These are phyloP conservation scores for Circinella minor DNA, from an alignment of 371 early-diverging fungal genomes.

Conservation along the genomic window DNA sequence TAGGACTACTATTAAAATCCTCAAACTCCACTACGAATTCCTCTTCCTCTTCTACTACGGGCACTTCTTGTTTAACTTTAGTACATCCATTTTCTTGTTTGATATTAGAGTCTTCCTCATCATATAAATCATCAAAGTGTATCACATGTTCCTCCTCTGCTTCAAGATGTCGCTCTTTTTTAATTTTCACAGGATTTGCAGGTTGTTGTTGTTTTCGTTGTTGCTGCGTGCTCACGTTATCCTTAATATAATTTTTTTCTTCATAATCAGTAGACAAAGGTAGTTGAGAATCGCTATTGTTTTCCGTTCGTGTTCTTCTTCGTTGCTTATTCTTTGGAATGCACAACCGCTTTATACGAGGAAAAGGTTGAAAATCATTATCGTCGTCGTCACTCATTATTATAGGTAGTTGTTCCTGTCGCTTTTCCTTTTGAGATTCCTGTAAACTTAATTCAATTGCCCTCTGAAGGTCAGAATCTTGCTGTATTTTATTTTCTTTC, in stretches of 20 bases:
- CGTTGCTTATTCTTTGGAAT: neutral
- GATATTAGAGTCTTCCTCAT: neutral
- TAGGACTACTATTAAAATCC: neutral
- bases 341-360: neutral
- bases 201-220: neutral
- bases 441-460: neutral
- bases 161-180: neutral
- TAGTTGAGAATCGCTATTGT: neutral
- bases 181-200: neutral
- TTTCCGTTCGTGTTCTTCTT: neutral
- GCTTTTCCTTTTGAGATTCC: neutral
- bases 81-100: neutral
- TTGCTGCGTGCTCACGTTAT: too few relatives aligned
- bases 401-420: neutral
- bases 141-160: neutral
- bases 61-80: neutral
- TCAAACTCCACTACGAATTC: neutral
- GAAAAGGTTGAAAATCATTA: conserved; percentile 4
- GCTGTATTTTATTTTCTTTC: neutral
- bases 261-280: too few relatives aligned
- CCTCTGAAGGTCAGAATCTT: neutral
- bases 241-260: too few relatives aligned
- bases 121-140: neutral
- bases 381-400: conserved; percentile 6
- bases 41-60: neutral